Percentiles rank a stretch among this genome's conserved stretches.
phyloP scores from a whole-genome alignment of 2,329 filamentous ascomycete species.

The Alternaria arbusti region DNA sequence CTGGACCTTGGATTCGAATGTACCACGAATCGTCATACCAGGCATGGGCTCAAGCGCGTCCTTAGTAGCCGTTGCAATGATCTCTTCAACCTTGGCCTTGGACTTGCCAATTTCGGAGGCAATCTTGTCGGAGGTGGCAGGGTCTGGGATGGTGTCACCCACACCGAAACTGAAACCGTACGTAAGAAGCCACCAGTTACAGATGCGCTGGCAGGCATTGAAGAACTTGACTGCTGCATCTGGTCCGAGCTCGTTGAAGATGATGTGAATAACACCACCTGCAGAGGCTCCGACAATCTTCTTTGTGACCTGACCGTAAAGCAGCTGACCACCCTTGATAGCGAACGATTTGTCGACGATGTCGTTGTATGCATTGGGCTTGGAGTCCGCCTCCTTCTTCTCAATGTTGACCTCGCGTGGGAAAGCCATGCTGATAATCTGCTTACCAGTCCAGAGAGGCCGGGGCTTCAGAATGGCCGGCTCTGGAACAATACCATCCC shows the following conservation, averaged over 20 bases:
- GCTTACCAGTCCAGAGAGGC: constrained; percentile 97
- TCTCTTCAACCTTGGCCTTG: constrained; percentile 78
- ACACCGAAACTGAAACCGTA: constrained; percentile 98
- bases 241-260: constrained; percentile 92
- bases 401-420: constrained; percentile 80
- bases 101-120: constrained; percentile 80
- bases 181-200: constrained; percentile 97
- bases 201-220: constrained; percentile 91
- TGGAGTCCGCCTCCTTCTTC: constrained; percentile 65
- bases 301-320: constrained; percentile 91
- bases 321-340: constrained; percentile 84
- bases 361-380: constrained; percentile 62
- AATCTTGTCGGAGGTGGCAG: constrained; percentile 81
- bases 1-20: constrained; percentile 96
- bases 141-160: constrained; percentile 95
- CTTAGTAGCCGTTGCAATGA: constrained; percentile 79
- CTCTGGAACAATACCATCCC: constrained; percentile 92
- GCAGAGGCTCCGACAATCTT: constrained; percentile 90
- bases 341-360: constrained; percentile 78
- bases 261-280: constrained; percentile 92
- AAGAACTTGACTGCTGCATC: constrained; percentile 91
- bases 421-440: constrained; percentile 92
- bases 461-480: constrained; percentile 93
- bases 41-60: constrained; percentile 91
- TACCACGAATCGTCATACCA: constrained; percentile 98